Evolutionary conservation across 2,329 filamentous ascomycete species (phyloP).

Genomic region (Aspergillus vadensis): DNA sequence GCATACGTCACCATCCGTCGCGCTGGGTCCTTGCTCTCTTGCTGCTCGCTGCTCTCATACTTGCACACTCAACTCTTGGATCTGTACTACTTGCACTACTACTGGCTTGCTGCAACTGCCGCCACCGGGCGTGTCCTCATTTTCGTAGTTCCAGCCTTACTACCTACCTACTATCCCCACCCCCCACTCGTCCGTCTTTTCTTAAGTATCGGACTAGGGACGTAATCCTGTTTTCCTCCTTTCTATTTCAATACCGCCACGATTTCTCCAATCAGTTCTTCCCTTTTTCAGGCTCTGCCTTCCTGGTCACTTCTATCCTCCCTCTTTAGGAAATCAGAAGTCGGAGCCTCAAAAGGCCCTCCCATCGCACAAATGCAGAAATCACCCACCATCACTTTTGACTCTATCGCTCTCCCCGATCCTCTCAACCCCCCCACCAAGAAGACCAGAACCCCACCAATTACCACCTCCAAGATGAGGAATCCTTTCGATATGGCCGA

Average conservation of each 20-base stretch:
- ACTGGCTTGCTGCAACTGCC: neutral
- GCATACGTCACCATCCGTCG: slow-evolving; percentile 7
- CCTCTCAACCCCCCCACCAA: neutral
- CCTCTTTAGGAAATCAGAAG: slow-evolving; percentile 7
- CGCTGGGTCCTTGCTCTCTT: neutral
- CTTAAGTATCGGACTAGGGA: slow-evolving; percentile 19
- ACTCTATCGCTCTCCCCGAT: neutral
- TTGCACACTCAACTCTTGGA: neutral
- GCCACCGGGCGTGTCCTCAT: slow-evolving; percentile 4
- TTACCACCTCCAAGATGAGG: slow-evolving; percentile 20
- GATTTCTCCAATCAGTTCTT: slow-evolving; percentile 11
- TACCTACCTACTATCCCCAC: slow-evolving; percentile 3
- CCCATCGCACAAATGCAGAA: neutral
- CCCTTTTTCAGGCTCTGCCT: slow-evolving; percentile 6
- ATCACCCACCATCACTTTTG: neutral
- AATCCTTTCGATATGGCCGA: slow-evolving; percentile 39
- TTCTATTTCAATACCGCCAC: slow-evolving; percentile 9
- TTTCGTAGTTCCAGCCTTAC: slow-evolving; percentile 14
- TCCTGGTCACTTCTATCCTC: slow-evolving; percentile 6
- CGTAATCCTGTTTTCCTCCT: slow-evolving; percentile 20
- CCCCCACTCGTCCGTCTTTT: slow-evolving; percentile 12
- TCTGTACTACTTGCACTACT: neutral
- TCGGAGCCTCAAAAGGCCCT: neutral
- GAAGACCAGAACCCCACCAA: slow-evolving; percentile 7
- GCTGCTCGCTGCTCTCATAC: neutral